Evolutionary conservation across 805 yeast genomes (phyloP).

Genomic region (Lipomyces oligophaga): DNA sequence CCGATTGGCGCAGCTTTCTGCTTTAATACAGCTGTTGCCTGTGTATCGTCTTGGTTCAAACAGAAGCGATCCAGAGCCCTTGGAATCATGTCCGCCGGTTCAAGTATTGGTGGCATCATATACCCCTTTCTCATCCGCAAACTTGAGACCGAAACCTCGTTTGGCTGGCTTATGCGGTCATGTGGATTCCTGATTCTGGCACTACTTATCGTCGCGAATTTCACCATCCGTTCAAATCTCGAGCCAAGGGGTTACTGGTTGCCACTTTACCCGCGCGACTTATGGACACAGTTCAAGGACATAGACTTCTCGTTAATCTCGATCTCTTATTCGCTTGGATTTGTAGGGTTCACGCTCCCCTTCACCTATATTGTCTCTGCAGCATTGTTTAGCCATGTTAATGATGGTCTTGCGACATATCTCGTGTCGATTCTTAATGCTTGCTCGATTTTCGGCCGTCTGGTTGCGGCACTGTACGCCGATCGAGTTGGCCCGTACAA

Average conservation of each 20-base stretch:
- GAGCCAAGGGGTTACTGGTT: constrained; percentile 18
- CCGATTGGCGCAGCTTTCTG: constrained; percentile 21
- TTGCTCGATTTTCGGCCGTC: constrained; percentile 46
- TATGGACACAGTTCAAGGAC: constrained; percentile 15
- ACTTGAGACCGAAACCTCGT: constrained; percentile 45
- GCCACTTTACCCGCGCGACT: constrained; percentile 19
- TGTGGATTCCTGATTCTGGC: constrained; percentile 46
- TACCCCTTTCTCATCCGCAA: constrained; percentile 48
- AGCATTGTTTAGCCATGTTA: constrained; percentile 30
- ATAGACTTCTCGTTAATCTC: constrained; percentile 15
- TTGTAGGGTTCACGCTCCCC: constrained; percentile 29
- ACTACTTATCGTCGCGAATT: constrained; percentile 31
- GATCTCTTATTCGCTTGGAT: constrained; percentile 17
- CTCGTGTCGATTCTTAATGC: constrained; percentile 39
- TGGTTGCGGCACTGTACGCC: constrained; percentile 48
- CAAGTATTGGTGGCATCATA: constrained; percentile 51
- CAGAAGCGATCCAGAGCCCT: constrained; percentile 45
- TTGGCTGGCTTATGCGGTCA: constrained; percentile 52
- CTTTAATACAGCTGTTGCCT: constrained; percentile 21
- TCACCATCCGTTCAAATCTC: constrained; percentile 29
- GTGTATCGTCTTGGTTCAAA: constrained; percentile 40
- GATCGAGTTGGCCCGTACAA: constrained; percentile 50
- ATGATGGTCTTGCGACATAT: constrained; percentile 29
- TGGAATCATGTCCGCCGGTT: constrained; percentile 49
- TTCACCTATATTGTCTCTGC: constrained; percentile 37